Conservation (phyloP, 164 flowering plant species). For the Magnolia kwangsiensis region DNA sequence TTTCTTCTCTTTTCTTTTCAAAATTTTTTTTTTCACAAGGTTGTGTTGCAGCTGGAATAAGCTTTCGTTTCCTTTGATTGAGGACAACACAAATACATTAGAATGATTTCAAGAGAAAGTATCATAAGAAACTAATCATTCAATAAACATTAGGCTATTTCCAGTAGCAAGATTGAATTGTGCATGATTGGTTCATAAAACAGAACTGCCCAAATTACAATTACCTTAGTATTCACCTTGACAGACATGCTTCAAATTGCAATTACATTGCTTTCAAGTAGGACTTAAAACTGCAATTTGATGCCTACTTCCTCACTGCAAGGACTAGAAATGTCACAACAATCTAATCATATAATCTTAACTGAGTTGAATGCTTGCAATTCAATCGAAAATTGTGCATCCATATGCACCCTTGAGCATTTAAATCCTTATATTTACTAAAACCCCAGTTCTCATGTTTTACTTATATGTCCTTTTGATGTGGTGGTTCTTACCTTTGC, state of each 20-base stretch:
- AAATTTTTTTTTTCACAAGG: not conserved
- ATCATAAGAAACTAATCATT: not conserved
- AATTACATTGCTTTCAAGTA: not conserved
- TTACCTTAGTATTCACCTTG: not conserved
- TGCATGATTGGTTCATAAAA: not conserved
- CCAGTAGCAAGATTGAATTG: not conserved
- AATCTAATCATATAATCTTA: not conserved
- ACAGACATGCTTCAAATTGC: not conserved
- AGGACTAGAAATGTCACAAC: not conserved
- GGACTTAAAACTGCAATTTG: not conserved
- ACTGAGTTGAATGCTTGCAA: not conserved
- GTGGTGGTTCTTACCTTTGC: constrained; percentile 9
- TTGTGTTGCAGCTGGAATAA: not conserved
- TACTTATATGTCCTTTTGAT: not conserved
- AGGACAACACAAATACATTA: not conserved
- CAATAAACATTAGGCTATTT: not conserved
- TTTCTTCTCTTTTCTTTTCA: no score
- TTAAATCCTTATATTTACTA: no score
- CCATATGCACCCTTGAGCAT: not conserved
- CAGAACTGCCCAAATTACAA: not conserved
- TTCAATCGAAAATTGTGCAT: not conserved
- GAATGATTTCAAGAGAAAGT: not conserved
- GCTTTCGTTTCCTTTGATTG: not conserved
- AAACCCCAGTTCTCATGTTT: not conserved
- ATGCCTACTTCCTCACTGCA: not conserved